These are phyloP conservation scores for Petasospora fabianii DNA, from an alignment of 1,139 yeast genomes.

Conservation along the genomic window DNA sequence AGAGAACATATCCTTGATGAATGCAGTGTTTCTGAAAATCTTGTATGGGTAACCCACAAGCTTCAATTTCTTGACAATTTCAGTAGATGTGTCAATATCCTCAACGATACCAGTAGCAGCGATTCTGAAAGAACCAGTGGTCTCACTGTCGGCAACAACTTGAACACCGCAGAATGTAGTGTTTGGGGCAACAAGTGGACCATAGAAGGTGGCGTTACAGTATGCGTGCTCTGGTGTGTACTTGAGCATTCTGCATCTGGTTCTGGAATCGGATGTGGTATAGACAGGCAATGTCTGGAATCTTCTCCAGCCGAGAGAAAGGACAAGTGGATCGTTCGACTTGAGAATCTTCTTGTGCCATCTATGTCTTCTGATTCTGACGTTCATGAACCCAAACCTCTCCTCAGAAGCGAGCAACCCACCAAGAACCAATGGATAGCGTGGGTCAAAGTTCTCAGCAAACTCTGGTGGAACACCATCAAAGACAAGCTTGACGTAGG, in stretches of 20 bases:
- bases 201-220: constrained; percentile 94
- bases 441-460: constrained; percentile 79
- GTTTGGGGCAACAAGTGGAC: constrained; percentile 95
- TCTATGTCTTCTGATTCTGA: constrained; percentile 93
- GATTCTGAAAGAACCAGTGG: constrained; percentile 88
- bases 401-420: constrained; percentile 89
- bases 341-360: constrained; percentile 98
- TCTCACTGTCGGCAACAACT: constrained; percentile 74
- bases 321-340: constrained; percentile 90
- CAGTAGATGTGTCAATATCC: constrained; percentile 83
- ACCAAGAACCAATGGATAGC: constrained; percentile 82
- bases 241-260: constrained; percentile 96
- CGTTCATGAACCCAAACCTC: constrained; percentile 88
- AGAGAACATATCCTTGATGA: constrained; percentile 93
- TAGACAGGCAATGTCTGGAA: constrained; percentile 95
- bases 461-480: constrained; percentile 87
- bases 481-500: constrained; percentile 87
- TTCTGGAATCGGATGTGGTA: constrained; percentile 94
- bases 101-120: constrained; percentile 98
- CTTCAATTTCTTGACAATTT: constrained; percentile 92
- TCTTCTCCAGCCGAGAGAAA: constrained; percentile 97
- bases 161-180: constrained; percentile 97
- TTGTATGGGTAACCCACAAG: constrained; percentile 93
- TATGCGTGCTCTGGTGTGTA: constrained; percentile 98
- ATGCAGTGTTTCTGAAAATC: constrained; percentile 93